Percentiles rank a stretch among this genome's conserved stretches.
Conservation (phyloP, 2,329 filamentous ascomycete genomes). For the Fusarium foetens region DNA sequence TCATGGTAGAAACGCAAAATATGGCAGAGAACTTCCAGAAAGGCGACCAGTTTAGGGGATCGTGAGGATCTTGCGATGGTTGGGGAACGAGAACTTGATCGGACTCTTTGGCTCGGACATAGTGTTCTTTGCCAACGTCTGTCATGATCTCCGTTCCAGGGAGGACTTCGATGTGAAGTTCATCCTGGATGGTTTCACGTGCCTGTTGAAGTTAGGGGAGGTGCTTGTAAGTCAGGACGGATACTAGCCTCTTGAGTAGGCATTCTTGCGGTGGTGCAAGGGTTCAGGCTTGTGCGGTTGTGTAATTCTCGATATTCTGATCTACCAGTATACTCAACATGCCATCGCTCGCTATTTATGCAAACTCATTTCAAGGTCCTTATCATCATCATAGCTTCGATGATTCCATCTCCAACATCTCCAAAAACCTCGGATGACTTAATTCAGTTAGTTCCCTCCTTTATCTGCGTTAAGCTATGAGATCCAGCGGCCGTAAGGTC, state of each 20-base stretch:
- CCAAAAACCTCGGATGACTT: not conserved
- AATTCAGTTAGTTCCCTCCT: fast-evolving
- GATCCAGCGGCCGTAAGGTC: not conserved
- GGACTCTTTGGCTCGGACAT: conserved; percentile 22
- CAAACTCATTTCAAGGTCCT: no score
- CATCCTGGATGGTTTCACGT: conserved; percentile 20
- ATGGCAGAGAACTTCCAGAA: conserved; percentile 13
- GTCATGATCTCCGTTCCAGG: conserved; percentile 35
- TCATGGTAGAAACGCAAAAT: conserved; percentile 3
- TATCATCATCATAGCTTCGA: fast-evolving
- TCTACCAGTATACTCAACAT: fast-evolving
- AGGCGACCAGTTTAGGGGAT: conserved; percentile 4
- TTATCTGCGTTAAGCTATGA: no score
- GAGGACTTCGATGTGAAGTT: conserved; percentile 31
- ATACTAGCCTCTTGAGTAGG: not conserved
- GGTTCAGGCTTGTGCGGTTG: fast-evolving
- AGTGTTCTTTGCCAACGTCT: conserved; percentile 31
- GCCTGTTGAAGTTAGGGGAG: not conserved
- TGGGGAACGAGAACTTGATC: conserved; percentile 31
- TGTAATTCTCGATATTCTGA: not conserved
- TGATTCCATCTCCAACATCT: not conserved
- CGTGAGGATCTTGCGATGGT: conserved; percentile 6
- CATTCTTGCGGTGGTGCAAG: not conserved
- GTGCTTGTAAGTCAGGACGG: no score
- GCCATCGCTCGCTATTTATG: not conserved